Evolutionary conservation across 495 filamentous ascomycete species (phyloP).

Genomic region (Jackrogersella minutella): DNA sequence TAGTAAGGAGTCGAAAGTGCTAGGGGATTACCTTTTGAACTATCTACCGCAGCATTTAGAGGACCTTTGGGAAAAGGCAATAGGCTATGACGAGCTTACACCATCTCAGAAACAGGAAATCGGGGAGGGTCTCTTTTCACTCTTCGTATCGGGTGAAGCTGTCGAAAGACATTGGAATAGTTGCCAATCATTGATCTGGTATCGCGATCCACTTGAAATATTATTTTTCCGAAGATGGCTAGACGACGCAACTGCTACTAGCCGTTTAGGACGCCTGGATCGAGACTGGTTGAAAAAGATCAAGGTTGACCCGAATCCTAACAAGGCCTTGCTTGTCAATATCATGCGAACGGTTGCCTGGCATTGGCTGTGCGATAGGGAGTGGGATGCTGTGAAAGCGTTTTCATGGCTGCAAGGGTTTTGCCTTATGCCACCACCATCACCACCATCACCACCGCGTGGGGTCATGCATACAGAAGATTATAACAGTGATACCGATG

Average conservation of each 20-base stretch:
- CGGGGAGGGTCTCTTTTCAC: constrained; percentile 32
- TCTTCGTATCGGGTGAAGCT: constrained; percentile 32
- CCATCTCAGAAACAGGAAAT: constrained; percentile 40
- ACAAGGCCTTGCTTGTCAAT: constrained; percentile 4
- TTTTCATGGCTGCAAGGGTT: neutral
- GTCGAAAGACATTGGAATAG: constrained; percentile 40
- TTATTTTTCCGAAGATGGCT: constrained; percentile 12
- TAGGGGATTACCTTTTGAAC: neutral
- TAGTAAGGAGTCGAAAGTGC: neutral
- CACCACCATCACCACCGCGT: no score
- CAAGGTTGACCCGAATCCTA: neutral
- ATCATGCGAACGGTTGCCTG: neutral
- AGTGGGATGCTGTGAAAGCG: neutral
- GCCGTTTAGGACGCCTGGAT: neutral
- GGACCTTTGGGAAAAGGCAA: constrained; percentile 15
- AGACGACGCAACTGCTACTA: neutral
- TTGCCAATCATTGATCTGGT: neutral
- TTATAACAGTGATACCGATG: neutral
- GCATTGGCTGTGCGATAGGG: constrained; percentile 4
- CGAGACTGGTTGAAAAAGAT: neutral
- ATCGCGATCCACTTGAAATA: neutral
- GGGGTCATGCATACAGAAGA: no score
- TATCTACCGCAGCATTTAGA: constrained; percentile 29
- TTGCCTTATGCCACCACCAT: neutral
- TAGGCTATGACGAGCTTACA: constrained; percentile 32